Conservation (phyloP, 2,329 filamentous ascomycete genomes). For the Colletotrichum sp. region DNA sequence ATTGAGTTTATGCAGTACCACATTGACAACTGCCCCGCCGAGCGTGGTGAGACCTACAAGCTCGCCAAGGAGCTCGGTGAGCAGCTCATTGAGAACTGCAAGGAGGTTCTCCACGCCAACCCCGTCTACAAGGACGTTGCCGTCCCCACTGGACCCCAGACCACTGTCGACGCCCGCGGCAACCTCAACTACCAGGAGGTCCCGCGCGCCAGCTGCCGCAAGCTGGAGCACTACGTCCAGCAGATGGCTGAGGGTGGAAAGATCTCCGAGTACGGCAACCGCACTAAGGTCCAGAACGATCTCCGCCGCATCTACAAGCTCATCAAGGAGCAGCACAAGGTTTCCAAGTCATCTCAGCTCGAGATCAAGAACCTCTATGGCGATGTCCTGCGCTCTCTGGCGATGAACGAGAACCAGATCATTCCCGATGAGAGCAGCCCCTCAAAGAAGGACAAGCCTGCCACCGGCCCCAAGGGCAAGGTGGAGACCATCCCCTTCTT, state of each 20-base stretch:
- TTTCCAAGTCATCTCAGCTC: slow-evolving; percentile 93
- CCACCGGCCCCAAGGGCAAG: slow-evolving; percentile 78
- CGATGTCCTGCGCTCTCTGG: slow-evolving; percentile 90
- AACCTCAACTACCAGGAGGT: slow-evolving; percentile 93
- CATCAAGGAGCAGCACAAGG: slow-evolving; percentile 97
- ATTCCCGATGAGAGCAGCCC: slow-evolving; percentile 77
- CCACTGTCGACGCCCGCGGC: slow-evolving; percentile 89
- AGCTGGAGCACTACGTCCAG: slow-evolving; percentile 97
- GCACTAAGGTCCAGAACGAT: slow-evolving; percentile 97
- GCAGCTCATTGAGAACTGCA: slow-evolving; percentile 97
- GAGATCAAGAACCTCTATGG: slow-evolving; percentile 96
- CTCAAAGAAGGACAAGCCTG: slow-evolving; percentile 49
- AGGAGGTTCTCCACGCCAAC: slow-evolving; percentile 81
- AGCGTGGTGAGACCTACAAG: slow-evolving; percentile 96
- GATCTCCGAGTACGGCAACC: slow-evolving; percentile 97
- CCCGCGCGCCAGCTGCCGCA: slow-evolving; percentile 86
- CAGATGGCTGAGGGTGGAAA: slow-evolving; percentile 99
- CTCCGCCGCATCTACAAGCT: slow-evolving; percentile 95
- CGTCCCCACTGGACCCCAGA: slow-evolving; percentile 88
- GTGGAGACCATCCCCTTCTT: slow-evolving; percentile 98
- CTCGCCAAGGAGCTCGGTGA: slow-evolving; percentile 94
- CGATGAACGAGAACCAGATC: slow-evolving; percentile 98
- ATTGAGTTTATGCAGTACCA: slow-evolving; percentile 99
- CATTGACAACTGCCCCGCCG: slow-evolving; percentile 97
- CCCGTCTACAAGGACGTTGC: slow-evolving; percentile 97